Conservation (phyloP, 257 asterid species). For the Rehmannia glutinosa region DNA sequence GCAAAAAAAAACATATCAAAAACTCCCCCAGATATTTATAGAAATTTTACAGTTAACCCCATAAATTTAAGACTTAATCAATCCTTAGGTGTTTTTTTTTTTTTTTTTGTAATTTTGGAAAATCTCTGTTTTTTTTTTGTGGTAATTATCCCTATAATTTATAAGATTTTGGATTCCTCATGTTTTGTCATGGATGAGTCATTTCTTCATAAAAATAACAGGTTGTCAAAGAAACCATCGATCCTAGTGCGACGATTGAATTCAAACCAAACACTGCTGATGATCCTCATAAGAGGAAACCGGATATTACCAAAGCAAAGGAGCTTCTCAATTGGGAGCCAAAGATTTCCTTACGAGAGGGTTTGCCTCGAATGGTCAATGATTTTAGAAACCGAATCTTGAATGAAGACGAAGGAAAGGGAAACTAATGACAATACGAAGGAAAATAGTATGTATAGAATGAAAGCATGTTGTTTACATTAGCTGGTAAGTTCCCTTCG, state of each 20-base stretch:
- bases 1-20: too few species aligned
- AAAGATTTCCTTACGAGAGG: slow-evolving; percentile 66
- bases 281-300: slow-evolving; percentile 98
- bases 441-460: slow-evolving; percentile 23
- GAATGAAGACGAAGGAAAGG: slow-evolving; percentile 97
- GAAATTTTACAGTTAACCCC: too few species aligned
- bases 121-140: neutral
- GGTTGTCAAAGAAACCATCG: slow-evolving; percentile 95
- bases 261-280: slow-evolving; percentile 92
- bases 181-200: neutral
- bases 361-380: slow-evolving; percentile 84
- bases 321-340: slow-evolving; percentile 98
- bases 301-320: slow-evolving; percentile 90
- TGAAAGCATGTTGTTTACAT: slow-evolving; percentile 14
- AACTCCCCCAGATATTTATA: too few species aligned
- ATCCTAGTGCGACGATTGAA: slow-evolving; percentile 77
- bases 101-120: too few species aligned
- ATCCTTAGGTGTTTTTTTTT: too few species aligned
- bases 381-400: slow-evolving; percentile 92
- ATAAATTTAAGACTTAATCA: too few species aligned
- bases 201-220: slow-evolving; percentile 25
- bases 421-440: slow-evolving; percentile 31
- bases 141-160: neutral
- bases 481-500: slow-evolving; percentile 16
- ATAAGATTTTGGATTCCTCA: neutral